Evolutionary conservation across 495 filamentous ascomycete genomes (phyloP).

Genomic region (Aspergillus diversus): DNA sequence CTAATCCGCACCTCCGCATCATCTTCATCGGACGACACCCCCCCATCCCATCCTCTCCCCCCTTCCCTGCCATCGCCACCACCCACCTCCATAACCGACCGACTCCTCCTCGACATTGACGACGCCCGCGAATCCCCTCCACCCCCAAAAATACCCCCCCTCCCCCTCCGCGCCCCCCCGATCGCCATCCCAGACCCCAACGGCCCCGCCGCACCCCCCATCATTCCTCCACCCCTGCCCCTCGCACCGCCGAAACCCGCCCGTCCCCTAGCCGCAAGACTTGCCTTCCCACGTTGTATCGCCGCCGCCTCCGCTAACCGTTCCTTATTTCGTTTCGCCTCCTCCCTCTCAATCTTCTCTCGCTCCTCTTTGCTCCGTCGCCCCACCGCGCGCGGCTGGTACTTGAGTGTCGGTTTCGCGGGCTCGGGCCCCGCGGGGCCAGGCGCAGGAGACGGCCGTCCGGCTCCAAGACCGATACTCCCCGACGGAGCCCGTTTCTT

Average conservation of each 20-base stretch:
- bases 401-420: slow-evolving; percentile 47
- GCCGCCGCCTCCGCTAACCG: slow-evolving; percentile 48
- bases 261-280: slow-evolving; percentile 25
- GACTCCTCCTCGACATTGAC: slow-evolving; percentile 32
- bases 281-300: slow-evolving; percentile 39
- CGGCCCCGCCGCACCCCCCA: slow-evolving; percentile 34
- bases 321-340: slow-evolving; percentile 50
- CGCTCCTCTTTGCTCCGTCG: slow-evolving; percentile 59
- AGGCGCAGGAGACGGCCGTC: neutral
- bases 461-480: slow-evolving; percentile 34
- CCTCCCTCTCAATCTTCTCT: slow-evolving; percentile 51
- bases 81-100: slow-evolving; percentile 30
- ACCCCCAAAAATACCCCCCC: slow-evolving; percentile 30
- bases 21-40: slow-evolving; percentile 51
- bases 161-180: slow-evolving; percentile 25
- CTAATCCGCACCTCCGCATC: slow-evolving; percentile 42
- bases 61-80: slow-evolving; percentile 27
- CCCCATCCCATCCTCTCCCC: slow-evolving; percentile 18
- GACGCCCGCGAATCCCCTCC: slow-evolving; percentile 34
- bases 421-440: slow-evolving; percentile 11
- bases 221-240: slow-evolving; percentile 40
- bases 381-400: slow-evolving; percentile 47
- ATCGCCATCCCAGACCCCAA: slow-evolving; percentile 34
- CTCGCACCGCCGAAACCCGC: slow-evolving; percentile 29
- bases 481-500: slow-evolving; percentile 44